Percentiles rank a stretch among this genome's conserved stretches.
Conservation (phyloP, 2,329 filamentous ascomycete species). For the Cladorrhinum sp. region DNA sequence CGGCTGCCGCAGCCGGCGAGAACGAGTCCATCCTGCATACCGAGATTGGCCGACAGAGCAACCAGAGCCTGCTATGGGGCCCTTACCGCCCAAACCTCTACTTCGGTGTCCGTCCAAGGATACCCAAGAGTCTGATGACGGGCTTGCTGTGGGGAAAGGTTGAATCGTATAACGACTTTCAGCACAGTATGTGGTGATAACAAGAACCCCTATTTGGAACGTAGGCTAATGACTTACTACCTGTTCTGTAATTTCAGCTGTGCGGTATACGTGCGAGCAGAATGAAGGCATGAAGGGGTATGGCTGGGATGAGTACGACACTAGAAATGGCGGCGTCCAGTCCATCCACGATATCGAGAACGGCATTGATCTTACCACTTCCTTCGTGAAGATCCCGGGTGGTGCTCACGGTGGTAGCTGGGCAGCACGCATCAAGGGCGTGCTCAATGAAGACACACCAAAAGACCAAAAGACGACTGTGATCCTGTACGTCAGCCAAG, state of each 20-base stretch:
- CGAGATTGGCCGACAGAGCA: slow-evolving; percentile 57
- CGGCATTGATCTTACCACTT: slow-evolving; percentile 83
- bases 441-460: slow-evolving; percentile 66
- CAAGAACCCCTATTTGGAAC: not conserved
- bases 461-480: slow-evolving; percentile 70
- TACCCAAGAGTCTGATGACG: slow-evolving; percentile 75
- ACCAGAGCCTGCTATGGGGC: slow-evolving; percentile 91
- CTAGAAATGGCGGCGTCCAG: slow-evolving; percentile 80
- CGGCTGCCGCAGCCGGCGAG: slow-evolving; percentile 11
- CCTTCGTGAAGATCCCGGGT: slow-evolving; percentile 89
- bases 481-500: slow-evolving; percentile 78
- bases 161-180: slow-evolving; percentile 72
- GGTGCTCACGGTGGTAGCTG: slow-evolving; percentile 85
- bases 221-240: not conserved
- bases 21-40: slow-evolving; percentile 42
- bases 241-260: slow-evolving; percentile 57
- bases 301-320: slow-evolving; percentile 97
- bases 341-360: slow-evolving; percentile 89
- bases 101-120: slow-evolving; percentile 81
- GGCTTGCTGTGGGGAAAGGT: slow-evolving; percentile 87
- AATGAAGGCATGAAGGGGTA: slow-evolving; percentile 92
- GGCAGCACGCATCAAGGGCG: slow-evolving; percentile 84
- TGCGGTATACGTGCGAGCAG: slow-evolving; percentile 95
- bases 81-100: slow-evolving; percentile 92
- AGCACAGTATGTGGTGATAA: slow-evolving; percentile 60